Evolutionary conservation across 2,329 filamentous ascomycete species (phyloP), one percentile per base, ranked within the genome.

Genomic region (Aureobasidium sp.): DNA sequence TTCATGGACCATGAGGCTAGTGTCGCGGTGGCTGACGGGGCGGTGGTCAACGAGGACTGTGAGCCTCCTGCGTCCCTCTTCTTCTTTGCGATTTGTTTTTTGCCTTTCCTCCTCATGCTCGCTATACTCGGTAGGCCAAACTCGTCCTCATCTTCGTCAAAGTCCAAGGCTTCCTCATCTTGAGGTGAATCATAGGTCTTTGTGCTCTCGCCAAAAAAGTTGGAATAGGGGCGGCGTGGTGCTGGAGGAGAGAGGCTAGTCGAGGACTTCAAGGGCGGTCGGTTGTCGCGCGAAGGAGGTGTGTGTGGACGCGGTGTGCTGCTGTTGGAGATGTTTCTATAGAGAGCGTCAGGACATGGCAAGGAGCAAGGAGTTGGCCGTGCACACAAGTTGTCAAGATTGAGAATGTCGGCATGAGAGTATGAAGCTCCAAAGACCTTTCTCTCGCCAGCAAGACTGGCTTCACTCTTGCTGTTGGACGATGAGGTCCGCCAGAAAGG

Each of bases 381-480:
- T 14, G 5, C 82, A 67, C 82, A 94, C 90, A 93, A 69, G 31
- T 86, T 84, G 70, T 91, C 90, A 70, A 93, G 88, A 75, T 93
- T 96, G 69, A 97, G 81, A 71, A 96, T 90, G 76, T 97, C 92
- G 31, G 93, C 90, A 75, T 99, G 94, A 15, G 94, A 97, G 73
- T 99, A 99, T 49, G 92, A 88, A 62, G 94, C 94, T 68, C 94
- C 94, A 63, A 97, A 89, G 39, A 99, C 89, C 64, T 93, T 83
- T 70, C 80, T 85, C 68, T 89, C 86, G 72, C 83, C 81, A 57
- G 78, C 72, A 68, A 78, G 83, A 76, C 78, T 79, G 76, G 72
- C 78, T 75, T 76, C 84, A 78, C 74, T 78, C 61, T 77, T 72
- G 54, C 81, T 81, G 76, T 71, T 72, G 76, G 81, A 76, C 49